These are phyloP conservation scores for Hericium alpestre DNA, from an alignment of 768 basidiomycete genomes.

Conservation along the genomic window DNA sequence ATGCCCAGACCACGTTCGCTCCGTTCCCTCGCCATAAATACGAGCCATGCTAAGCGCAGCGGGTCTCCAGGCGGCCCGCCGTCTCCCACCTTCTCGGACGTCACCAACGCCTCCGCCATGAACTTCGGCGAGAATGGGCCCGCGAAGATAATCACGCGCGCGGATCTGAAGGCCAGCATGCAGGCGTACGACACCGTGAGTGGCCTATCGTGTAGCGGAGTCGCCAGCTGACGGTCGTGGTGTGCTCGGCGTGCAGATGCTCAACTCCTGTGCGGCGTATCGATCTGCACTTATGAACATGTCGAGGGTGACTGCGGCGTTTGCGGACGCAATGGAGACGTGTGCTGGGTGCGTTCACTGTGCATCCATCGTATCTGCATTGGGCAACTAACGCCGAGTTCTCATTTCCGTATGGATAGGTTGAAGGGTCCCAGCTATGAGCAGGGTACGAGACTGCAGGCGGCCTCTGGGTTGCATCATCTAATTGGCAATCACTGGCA, in stretches of 20 bases:
- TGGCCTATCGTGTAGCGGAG: slow-evolving; percentile 3
- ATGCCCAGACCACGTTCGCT: slow-evolving; percentile 53
- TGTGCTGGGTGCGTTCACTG: slow-evolving; percentile 57
- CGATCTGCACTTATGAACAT: slow-evolving; percentile 70
- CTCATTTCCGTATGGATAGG: slow-evolving; percentile 24
- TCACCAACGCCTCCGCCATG: slow-evolving; percentile 68
- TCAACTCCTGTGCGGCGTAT: slow-evolving; percentile 68
- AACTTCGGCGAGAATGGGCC: slow-evolving; percentile 69
- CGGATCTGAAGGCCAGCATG: slow-evolving; percentile 65
- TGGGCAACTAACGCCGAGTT: not conserved
- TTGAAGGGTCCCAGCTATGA: slow-evolving; percentile 76
- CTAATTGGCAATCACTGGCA: slow-evolving; percentile 90
- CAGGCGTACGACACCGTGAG: slow-evolving; percentile 76
- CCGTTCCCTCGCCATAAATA: slow-evolving; percentile 35
- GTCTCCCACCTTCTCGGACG: slow-evolving; percentile 77
- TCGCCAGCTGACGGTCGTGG: not conserved
- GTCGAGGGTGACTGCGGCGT: slow-evolving; percentile 73
- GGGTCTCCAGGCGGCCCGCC: slow-evolving; percentile 47
- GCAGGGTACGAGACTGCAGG: slow-evolving; percentile 71
- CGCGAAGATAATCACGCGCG: slow-evolving; percentile 72
- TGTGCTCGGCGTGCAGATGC: slow-evolving; percentile 38
- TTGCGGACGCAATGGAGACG: slow-evolving; percentile 78
- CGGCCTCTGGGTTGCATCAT: slow-evolving; percentile 81
- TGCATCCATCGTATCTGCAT: not conserved
- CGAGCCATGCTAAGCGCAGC: slow-evolving; percentile 15